Base-by-base conservation (phyloP, 345 rosid species). In the Lepidium africanum region DNA sequence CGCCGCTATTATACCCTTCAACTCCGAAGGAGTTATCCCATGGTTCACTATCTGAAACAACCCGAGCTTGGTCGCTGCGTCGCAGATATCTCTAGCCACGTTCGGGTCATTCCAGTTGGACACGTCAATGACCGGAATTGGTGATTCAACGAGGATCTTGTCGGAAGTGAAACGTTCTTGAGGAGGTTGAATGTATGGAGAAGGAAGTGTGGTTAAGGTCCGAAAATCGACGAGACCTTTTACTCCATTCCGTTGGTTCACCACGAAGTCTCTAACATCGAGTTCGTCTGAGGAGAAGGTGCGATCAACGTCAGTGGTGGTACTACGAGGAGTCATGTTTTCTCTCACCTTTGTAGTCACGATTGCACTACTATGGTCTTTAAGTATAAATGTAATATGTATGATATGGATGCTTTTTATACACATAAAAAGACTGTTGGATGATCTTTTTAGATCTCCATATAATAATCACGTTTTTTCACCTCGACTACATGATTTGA, bases 211-310 rank as follows among this genome's bases (percentile, higher is more conserved):
- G 43, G 78, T 65, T 59, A 23, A 60, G 2, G 46, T 58, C 10
- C 65, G 67, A 37, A 39, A 60, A 16, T 81, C 81, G 8, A 75
- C 74, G 9, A 83, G 72, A n/a, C 82, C 83, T 75, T 78, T 83
- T 1, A 77, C 84, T 36, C 84, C 87, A 39, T 78, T 47, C 7
- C 71, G 39, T 71, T 78, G 76, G 49, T 69, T 73, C 46, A 78
- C 59, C n/a, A 83, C 81, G 59, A 81, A 83, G 6, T 83, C 84
- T 21, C 47, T 73, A 12, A 59, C 61, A 7, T 64, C 36, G 47
- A 37, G 2, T 13, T 36, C 12, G 13, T 47, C 35, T 12, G 45
- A 48, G 6, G 56, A 7, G 33, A 37, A 5, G 51, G 65, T 10
- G 25, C 25, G n/a, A 40, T 59, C 21, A 7, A 10, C 12, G 37